These are phyloP conservation scores for Coemansia aciculifera DNA, from an alignment of 192 early-diverging fungal genomes.

Conservation along the genomic window DNA sequence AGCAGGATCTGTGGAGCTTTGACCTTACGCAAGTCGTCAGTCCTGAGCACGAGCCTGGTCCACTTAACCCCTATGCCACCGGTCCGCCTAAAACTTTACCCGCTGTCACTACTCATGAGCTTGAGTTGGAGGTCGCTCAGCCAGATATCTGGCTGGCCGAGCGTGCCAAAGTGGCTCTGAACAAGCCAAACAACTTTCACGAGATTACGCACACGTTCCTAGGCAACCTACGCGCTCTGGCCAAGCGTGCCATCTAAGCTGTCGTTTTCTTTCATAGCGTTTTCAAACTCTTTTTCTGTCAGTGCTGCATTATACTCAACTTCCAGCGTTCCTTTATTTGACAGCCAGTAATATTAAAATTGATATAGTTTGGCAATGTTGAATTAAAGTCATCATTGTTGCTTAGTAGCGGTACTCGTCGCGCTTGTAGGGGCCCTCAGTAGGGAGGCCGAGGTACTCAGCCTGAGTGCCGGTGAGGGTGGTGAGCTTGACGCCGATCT, in stretches of 20 bases:
- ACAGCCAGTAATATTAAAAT: background rate
- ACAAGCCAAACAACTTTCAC: slow-evolving; percentile 64
- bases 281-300: background rate
- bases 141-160: slow-evolving; percentile 61
- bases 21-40: slow-evolving; percentile 84
- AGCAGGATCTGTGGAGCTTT: slow-evolving; percentile 77
- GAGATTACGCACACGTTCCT: slow-evolving; percentile 74
- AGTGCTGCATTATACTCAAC: background rate
- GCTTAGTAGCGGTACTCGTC: slow-evolving; percentile 93
- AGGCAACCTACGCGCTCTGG: slow-evolving; percentile 75
- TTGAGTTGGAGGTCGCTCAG: slow-evolving; percentile 79
- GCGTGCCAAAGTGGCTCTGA: slow-evolving; percentile 60
- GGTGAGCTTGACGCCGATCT: slow-evolving; percentile 95
- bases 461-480: slow-evolving; percentile 68
- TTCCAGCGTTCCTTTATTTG: background rate
- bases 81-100: slow-evolving; percentile 47
- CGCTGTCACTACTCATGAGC: slow-evolving; percentile 69
- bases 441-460: slow-evolving; percentile 80
- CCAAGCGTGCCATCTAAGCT: slow-evolving; percentile 41
- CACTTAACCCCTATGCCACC: slow-evolving; percentile 44
- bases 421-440: slow-evolving; percentile 94
- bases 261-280: background rate
- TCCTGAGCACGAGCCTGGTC: slow-evolving; percentile 43
- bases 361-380: background rate
- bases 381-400: background rate